Evolutionary conservation across 441 rosid genomes (phyloP).

Genomic region (Bocquillonia castaneifolia): DNA sequence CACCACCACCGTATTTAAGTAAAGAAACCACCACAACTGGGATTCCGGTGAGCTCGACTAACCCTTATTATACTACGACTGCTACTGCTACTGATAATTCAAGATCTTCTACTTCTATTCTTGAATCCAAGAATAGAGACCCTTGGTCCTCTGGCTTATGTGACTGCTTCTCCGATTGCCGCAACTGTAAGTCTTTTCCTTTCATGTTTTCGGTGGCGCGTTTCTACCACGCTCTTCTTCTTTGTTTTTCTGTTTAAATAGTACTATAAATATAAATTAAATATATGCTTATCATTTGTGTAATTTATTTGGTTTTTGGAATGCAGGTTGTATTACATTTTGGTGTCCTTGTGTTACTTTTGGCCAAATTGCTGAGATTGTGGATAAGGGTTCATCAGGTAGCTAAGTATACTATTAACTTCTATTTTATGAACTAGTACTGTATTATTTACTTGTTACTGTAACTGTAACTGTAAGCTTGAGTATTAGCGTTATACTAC

Average conservation of each 20-base stretch:
- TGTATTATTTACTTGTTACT: too few species aligned
- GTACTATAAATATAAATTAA: too few species aligned
- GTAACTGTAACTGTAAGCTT: too few species aligned
- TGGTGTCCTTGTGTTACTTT: conserved; percentile 44
- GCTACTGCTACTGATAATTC: background rate
- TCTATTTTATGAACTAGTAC: too few species aligned
- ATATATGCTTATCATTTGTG: background rate
- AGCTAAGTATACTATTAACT: background rate
- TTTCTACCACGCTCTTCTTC: background rate
- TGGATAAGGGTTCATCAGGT: conserved; percentile 37
- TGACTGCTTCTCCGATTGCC: conserved; percentile 34
- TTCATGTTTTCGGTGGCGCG: background rate
- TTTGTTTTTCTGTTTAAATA: background rate
- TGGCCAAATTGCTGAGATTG: conserved; percentile 39
- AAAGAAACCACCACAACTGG: conserved; percentile 17
- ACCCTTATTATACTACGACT: background rate
- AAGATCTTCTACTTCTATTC: background rate
- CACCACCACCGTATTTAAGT: background rate
- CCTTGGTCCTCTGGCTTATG: conserved; percentile 42
- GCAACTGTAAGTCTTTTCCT: conserved; percentile 31
- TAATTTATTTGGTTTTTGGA: background rate
- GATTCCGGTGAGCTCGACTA: conserved; percentile 6
- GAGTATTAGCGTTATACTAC: too few species aligned
- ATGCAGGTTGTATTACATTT: conserved; percentile 37
- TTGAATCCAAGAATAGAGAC: conserved; percentile 21